phyloP scores from a whole-genome alignment of 2,329 filamentous ascomycete species.

The Leptographium flavum region DNA sequence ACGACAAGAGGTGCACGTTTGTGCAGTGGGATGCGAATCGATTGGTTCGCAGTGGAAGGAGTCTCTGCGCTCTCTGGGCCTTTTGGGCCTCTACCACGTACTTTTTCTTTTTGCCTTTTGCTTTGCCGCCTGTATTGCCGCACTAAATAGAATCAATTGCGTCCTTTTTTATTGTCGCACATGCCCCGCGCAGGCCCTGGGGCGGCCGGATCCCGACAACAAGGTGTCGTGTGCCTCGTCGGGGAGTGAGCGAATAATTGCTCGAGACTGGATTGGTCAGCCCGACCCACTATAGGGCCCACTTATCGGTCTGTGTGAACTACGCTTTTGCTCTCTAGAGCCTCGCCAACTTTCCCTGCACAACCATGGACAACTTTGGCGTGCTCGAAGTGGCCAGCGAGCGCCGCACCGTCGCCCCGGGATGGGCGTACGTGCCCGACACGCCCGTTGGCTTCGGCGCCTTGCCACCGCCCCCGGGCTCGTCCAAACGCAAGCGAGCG shows the following conservation, averaged over 20 bases:
- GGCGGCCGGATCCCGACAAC: too few species aligned
- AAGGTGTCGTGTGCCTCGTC: too few species aligned
- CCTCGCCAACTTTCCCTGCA: not conserved
- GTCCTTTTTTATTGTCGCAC: not conserved
- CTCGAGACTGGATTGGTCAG: too few species aligned
- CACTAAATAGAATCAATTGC: not conserved
- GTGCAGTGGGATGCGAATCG: too few species aligned
- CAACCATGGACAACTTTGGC: slow-evolving; percentile 50
- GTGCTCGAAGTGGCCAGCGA: slow-evolving; percentile 71
- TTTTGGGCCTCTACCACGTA: too few species aligned
- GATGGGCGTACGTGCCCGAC: slow-evolving; percentile 87
- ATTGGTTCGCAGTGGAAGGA: too few species aligned
- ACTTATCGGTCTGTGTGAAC: too few species aligned
- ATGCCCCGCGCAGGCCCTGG: not conserved
- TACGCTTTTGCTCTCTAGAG: too few species aligned
- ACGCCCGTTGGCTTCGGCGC: slow-evolving; percentile 38
- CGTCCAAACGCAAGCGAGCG: slow-evolving; percentile 47
- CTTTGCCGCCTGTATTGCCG: not conserved
- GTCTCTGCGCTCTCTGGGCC: too few species aligned
- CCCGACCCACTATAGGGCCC: too few species aligned
- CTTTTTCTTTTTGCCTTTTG: not conserved
- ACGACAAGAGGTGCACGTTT: too few species aligned
- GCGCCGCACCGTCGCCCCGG: slow-evolving; percentile 57
- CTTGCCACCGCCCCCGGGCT: slow-evolving; percentile 26
- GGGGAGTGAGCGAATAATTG: too few species aligned